Conservation (phyloP, 2,329 filamentous ascomycete species). For the Pestalotiopsis sp. region DNA sequence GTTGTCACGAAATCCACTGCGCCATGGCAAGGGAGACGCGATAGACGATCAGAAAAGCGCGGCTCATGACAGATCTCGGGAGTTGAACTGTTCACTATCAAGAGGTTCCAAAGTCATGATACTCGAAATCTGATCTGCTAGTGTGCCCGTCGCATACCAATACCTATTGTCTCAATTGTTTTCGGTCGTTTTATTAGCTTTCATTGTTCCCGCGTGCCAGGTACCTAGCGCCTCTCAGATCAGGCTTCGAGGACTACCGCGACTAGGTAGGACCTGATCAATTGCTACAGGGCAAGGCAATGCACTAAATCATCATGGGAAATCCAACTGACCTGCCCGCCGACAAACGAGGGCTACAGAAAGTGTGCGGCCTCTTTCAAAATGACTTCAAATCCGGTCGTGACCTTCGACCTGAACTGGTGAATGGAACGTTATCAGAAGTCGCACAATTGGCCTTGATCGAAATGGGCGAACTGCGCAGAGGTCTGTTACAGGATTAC, state of each 20-base stretch:
- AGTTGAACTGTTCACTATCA: not conserved
- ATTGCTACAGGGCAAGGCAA: too few relatives aligned
- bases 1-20: not conserved
- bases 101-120: not conserved
- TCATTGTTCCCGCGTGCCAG: not conserved
- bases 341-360: not conserved
- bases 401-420: not conserved
- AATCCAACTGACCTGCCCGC: not conserved
- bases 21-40: not conserved
- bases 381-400: not conserved
- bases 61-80: not conserved
- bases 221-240: not conserved
- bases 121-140: not conserved
- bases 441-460: slow-evolving; percentile 6
- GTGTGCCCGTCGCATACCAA: not conserved
- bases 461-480: slow-evolving; percentile 3
- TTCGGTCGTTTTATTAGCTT: not conserved
- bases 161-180: not conserved
- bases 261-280: too few relatives aligned
- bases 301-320: not conserved
- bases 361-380: not conserved
- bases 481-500: slow-evolving; percentile 2
- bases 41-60: not conserved
- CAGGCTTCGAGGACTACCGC: too few relatives aligned
- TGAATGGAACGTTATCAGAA: not conserved